Conservation (phyloP, 2,329 filamentous ascomycete genomes). For the Tolypocladium endophyticum region DNA sequence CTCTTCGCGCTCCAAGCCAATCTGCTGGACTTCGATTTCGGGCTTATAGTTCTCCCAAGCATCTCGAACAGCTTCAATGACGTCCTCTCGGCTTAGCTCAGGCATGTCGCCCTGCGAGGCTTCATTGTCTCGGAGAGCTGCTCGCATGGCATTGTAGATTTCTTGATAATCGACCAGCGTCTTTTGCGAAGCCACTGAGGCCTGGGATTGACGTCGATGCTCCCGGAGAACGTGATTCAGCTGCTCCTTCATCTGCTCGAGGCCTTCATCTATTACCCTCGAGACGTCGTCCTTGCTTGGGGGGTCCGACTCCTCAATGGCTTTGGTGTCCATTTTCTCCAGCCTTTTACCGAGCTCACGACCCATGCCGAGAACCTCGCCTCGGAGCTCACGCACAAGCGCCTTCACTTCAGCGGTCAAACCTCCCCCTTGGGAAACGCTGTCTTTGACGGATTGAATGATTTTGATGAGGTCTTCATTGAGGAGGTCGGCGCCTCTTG, state of each 20-base stretch:
- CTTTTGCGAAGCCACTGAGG: constrained; percentile 50
- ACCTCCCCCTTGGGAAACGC: constrained; percentile 76
- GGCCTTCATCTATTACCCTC: constrained; percentile 66
- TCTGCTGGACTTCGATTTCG: constrained; percentile 81
- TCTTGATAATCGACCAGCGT: constrained; percentile 65
- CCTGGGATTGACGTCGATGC: constrained; percentile 57
- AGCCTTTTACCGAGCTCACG: constrained; percentile 79
- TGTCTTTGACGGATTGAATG: constrained; percentile 81
- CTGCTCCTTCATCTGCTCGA: constrained; percentile 74
- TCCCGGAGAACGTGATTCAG: constrained; percentile 72
- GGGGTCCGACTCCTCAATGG: constrained; percentile 34
- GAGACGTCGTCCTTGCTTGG: constrained; percentile 60
- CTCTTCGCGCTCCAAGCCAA: constrained; percentile 83
- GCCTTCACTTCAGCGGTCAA: constrained; percentile 88
- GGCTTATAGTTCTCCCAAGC: constrained; percentile 94
- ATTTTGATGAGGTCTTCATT: constrained; percentile 75
- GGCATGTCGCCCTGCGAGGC: constrained; percentile 26
- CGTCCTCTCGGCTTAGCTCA: constrained; percentile 63
- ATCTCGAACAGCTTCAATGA: constrained; percentile 76
- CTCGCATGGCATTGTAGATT: constrained; percentile 75
- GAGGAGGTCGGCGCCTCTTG: constrained; percentile 41
- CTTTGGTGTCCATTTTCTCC: constrained; percentile 51
- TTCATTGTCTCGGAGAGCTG: constrained; percentile 56
- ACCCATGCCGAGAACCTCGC: constrained; percentile 91
- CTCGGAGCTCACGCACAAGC: constrained; percentile 77